A percentile compares a stretch with the other conserved stretches of the same genome.
These are phyloP conservation scores for Taphrina communis DNA, from an alignment of 1,139 yeast genomes.

Conservation along the genomic window DNA sequence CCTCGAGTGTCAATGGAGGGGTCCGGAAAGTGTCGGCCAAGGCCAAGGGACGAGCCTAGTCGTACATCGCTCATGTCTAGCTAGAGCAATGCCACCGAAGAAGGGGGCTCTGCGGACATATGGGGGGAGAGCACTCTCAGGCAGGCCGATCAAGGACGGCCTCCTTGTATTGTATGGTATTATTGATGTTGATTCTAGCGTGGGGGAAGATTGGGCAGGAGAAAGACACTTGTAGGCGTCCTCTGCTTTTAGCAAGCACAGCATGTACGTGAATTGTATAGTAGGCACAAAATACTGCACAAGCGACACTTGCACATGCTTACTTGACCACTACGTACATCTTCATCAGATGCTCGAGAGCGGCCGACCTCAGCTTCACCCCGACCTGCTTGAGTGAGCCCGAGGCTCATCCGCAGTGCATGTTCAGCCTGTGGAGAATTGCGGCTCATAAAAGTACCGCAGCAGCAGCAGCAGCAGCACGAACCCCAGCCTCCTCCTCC, in stretches of 20 bases:
- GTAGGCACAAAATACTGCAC: not conserved
- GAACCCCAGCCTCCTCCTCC: slow-evolving; percentile 10
- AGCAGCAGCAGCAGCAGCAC: no score
- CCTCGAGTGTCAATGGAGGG: slow-evolving; percentile 27
- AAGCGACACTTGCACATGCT: not conserved
- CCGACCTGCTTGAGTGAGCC: no score
- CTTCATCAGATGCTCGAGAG: no score
- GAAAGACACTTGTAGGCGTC: not conserved
- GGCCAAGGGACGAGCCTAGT: slow-evolving; percentile 39
- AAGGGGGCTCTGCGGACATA: no score
- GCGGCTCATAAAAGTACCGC: no score
- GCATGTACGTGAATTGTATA: slow-evolving; percentile 19
- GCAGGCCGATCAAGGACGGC: not conserved
- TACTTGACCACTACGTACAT: no score
- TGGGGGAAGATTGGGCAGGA: not conserved
- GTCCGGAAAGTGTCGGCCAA: slow-evolving; percentile 41
- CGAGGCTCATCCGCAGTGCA: no score
- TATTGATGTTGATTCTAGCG: not conserved
- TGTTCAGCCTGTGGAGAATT: no score
- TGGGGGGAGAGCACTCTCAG: no score
- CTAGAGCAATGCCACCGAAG: no score
- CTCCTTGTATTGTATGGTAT: slow-evolving; percentile 7
- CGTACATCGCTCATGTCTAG: no score
- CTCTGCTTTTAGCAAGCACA: slow-evolving; percentile 1
- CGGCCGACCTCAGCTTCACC: no score